These are phyloP conservation scores for Aphanomyces cochlioides DNA, from an alignment of 352 stramenopile genomes.

Conservation along the genomic window DNA sequence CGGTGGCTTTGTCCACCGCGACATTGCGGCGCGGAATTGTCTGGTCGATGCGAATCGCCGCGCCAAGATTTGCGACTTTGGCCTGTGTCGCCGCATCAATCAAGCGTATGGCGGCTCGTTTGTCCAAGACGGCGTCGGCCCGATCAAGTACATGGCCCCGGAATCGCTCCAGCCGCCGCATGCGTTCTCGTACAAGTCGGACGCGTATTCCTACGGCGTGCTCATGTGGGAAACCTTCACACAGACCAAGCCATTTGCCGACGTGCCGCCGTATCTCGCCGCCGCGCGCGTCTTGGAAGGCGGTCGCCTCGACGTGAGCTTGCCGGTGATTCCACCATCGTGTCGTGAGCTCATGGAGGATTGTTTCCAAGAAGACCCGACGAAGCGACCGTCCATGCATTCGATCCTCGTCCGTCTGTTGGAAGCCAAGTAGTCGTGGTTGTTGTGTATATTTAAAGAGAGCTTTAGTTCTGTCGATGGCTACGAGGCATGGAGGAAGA, in stretches of 20 bases:
- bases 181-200: constrained; percentile 68
- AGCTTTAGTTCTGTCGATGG: too few relatives aligned
- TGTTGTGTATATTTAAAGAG: too few relatives aligned
- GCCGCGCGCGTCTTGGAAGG: constrained; percentile 60
- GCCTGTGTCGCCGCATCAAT: constrained; percentile 20
- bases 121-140: constrained; percentile 61
- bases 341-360: constrained; percentile 58
- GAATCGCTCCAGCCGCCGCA: constrained; percentile 75
- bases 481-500: not conserved
- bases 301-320: constrained; percentile 49
- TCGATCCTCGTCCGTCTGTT: constrained; percentile 53
- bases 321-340: constrained; percentile 40
- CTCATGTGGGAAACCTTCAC: constrained; percentile 80
- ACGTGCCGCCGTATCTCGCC: constrained; percentile 53
- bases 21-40: constrained; percentile 74
- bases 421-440: too few relatives aligned
- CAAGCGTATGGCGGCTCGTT: constrained; percentile 38
- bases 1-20: constrained; percentile 77
- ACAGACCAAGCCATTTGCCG: constrained; percentile 46
- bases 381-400: constrained; percentile 66
- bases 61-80: constrained; percentile 63
- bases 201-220: constrained; percentile 82
- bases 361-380: constrained; percentile 67
- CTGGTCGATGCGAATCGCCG: constrained; percentile 56
- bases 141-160: constrained; percentile 81